These are phyloP conservation scores for Alliaria petiolata DNA, from an alignment of 345 rosid genomes.

Conservation along the genomic window DNA sequence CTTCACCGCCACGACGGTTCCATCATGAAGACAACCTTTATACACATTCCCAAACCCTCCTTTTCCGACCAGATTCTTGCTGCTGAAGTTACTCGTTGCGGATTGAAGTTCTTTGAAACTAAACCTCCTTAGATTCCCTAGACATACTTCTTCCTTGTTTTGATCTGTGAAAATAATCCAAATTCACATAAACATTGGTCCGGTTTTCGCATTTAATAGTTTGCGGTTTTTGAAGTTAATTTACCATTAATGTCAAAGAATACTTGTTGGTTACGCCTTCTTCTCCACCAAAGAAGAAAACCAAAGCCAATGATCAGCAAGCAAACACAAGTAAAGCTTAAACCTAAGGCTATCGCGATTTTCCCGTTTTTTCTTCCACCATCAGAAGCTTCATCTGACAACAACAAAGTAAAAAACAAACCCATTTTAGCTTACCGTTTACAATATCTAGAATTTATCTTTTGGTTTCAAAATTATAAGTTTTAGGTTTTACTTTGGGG, in stretches of 20 bases:
- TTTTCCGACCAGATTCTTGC: constrained; percentile 80
- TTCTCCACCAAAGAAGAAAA: constrained; percentile 79
- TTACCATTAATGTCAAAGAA: constrained; percentile 88
- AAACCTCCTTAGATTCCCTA: constrained; percentile 84
- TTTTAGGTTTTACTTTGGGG: constrained; percentile 41
- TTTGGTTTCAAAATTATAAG: neutral
- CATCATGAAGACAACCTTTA: constrained; percentile 80
- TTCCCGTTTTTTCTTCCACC: constrained; percentile 49
- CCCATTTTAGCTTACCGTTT: neutral
- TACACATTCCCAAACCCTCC: constrained; percentile 96
- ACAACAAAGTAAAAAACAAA: neutral
- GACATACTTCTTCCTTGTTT: constrained; percentile 57
- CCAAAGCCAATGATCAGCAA: constrained; percentile 58
- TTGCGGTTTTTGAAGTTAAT: neutral
- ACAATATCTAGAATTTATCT: neutral
- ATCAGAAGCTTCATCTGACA: constrained; percentile 47
- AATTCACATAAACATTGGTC: neutral
- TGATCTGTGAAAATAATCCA: constrained; percentile 38
- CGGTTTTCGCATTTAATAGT: neutral
- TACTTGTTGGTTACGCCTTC: constrained; percentile 71
- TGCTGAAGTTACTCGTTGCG: constrained; percentile 86
- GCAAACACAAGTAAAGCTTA: constrained; percentile 63
- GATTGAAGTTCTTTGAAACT: constrained; percentile 81
- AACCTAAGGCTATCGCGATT: constrained; percentile 65
- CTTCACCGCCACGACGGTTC: constrained; percentile 74